These are phyloP conservation scores for Cutaneotrichosporon curvatum DNA, from an alignment of 1,284 basidiomycete species.

Conservation along the genomic window DNA sequence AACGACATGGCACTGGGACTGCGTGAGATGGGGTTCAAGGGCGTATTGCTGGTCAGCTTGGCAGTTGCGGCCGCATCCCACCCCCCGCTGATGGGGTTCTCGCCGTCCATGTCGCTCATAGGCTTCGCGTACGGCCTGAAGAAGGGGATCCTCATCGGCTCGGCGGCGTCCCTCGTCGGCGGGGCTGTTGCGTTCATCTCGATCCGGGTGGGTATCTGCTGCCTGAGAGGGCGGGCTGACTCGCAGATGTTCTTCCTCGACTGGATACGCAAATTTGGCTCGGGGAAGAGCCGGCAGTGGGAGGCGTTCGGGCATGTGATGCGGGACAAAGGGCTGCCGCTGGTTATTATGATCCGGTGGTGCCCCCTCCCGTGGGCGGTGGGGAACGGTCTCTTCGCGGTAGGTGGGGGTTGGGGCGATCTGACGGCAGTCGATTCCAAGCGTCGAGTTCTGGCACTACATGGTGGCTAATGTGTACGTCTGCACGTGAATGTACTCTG, in stretches of 20 bases:
- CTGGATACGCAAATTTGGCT: slow-evolving; percentile 31
- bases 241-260: slow-evolving; percentile 42
- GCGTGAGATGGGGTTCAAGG: slow-evolving; percentile 30
- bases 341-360: slow-evolving; percentile 46
- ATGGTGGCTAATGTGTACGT: slow-evolving; percentile 40
- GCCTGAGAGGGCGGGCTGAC: not conserved
- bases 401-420: slow-evolving; percentile 19
- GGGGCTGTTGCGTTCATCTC: slow-evolving; percentile 38
- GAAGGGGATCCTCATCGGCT: slow-evolving; percentile 37
- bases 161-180: slow-evolving; percentile 32
- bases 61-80: slow-evolving; percentile 41
- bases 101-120: slow-evolving; percentile 40
- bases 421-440: slow-evolving; percentile 37
- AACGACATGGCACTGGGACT: slow-evolving; percentile 30
- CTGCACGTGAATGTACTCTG: not conserved
- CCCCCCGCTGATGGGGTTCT: slow-evolving; percentile 44
- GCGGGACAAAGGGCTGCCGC: slow-evolving; percentile 38
- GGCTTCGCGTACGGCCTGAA: slow-evolving; percentile 45
- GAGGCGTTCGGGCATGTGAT: slow-evolving; percentile 45
- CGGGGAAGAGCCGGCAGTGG: slow-evolving; percentile 40
- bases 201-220: slow-evolving; percentile 24
- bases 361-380: slow-evolving; percentile 45
- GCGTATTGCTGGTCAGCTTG: slow-evolving; percentile 30
- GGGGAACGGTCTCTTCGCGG: slow-evolving; percentile 44
- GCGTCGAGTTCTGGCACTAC: slow-evolving; percentile 40